phyloP scores from a whole-genome alignment of 306 rosid species.

The Glycine tomentella region DNA sequence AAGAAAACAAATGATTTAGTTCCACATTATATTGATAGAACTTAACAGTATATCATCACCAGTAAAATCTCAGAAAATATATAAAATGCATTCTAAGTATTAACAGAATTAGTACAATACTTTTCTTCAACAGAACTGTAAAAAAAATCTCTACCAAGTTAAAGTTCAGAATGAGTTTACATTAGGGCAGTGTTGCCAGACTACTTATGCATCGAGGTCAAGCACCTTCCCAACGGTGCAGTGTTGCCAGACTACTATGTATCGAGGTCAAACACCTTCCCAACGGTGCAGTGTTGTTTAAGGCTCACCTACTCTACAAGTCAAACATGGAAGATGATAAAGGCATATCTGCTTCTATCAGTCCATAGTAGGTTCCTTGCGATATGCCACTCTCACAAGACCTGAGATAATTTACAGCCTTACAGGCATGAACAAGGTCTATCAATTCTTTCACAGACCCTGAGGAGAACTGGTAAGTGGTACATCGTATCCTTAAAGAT shows the following conservation, averaged over 20 bases:
- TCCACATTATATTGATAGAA: background rate
- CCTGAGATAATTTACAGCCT: background rate
- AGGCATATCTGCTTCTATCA: background rate
- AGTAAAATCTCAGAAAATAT: background rate
- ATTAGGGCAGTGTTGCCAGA: background rate
- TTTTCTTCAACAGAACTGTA: background rate
- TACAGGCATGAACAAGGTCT: background rate
- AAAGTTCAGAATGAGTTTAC: background rate
- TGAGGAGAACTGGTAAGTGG: background rate
- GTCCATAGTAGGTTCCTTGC: background rate
- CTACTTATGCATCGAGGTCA: no score
- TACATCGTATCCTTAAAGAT: background rate
- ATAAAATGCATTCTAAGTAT: background rate
- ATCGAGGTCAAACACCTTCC: background rate
- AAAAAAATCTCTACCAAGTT: background rate
- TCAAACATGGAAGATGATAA: background rate
- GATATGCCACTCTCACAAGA: background rate
- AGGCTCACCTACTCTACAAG: background rate
- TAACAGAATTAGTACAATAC: background rate
- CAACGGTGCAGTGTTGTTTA: background rate
- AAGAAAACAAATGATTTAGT: background rate
- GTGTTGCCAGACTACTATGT: background rate
- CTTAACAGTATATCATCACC: background rate
- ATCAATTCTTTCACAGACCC: background rate
- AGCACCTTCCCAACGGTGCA: no score